Conservation (phyloP, 257 asterid genomes). For the Nicotiana knightiana region DNA sequence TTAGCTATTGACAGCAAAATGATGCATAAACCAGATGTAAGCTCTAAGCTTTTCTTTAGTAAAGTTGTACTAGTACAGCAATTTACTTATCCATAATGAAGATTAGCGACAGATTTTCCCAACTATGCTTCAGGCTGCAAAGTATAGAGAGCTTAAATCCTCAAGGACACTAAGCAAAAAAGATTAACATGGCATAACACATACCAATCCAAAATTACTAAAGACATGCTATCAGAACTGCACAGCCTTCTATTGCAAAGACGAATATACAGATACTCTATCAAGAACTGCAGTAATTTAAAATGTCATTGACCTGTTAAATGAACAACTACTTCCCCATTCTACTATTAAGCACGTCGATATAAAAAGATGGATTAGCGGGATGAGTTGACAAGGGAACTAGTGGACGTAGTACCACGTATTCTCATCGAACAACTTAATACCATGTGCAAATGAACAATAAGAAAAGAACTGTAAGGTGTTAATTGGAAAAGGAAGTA, state of each 20-base stretch:
- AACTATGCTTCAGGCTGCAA: background rate
- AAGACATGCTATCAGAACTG: background rate
- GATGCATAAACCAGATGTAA: constrained; percentile 4
- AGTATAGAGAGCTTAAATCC: background rate
- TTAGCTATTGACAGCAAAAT: constrained; percentile 14
- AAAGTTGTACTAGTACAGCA: constrained; percentile 29
- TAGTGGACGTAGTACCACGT: background rate
- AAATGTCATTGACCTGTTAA: background rate
- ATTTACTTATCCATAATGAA: constrained; percentile 13
- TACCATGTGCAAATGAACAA: background rate
- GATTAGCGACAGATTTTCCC: background rate
- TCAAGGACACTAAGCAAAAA: background rate
- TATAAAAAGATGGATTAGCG: background rate
- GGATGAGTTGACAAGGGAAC: background rate
- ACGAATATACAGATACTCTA: background rate
- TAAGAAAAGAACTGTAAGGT: background rate
- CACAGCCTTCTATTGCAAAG: background rate
- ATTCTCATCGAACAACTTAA: background rate
- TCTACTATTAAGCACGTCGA: background rate
- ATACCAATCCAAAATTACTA: background rate
- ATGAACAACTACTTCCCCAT: background rate
- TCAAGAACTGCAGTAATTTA: background rate
- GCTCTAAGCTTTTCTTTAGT: constrained; percentile 10
- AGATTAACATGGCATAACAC: background rate
- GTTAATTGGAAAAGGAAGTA: background rate